Conservation (phyloP, 2,329 filamentous ascomycete genomes). For the Exophiala lecanii-corni region DNA sequence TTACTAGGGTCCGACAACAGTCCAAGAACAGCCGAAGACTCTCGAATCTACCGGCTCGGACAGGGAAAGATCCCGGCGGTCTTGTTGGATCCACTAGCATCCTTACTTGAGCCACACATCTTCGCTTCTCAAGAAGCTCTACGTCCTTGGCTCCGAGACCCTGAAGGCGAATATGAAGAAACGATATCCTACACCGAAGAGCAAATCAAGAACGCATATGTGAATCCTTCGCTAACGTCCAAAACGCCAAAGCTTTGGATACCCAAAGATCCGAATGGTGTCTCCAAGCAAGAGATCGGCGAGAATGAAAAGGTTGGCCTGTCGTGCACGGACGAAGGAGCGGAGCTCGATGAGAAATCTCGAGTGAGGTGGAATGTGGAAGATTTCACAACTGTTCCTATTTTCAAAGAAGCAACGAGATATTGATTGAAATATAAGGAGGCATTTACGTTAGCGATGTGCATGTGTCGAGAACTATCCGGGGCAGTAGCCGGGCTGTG, state of each 20-base stretch:
- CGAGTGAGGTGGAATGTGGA: slow-evolving; percentile 57
- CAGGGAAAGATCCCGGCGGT: slow-evolving; percentile 33
- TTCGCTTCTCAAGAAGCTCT: slow-evolving; percentile 22
- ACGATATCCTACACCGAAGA: slow-evolving; percentile 66
- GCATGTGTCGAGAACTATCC: no score
- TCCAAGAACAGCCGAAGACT: slow-evolving; percentile 4
- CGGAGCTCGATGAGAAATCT: slow-evolving; percentile 64
- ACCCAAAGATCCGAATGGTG: slow-evolving; percentile 66
- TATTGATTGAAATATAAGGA: slow-evolving; percentile 15
- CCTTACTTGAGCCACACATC: slow-evolving; percentile 49
- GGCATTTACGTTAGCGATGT: no score
- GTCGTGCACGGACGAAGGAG: slow-evolving; percentile 74
- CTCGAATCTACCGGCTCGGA: slow-evolving; percentile 12
- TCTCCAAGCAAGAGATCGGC: slow-evolving; percentile 73
- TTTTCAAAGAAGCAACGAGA: slow-evolving; percentile 24
- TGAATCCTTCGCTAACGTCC: slow-evolving; percentile 64
- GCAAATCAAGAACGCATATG: slow-evolving; percentile 63
- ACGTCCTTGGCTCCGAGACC: slow-evolving; percentile 26
- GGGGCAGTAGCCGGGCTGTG: no score
- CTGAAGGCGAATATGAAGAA: slow-evolving; percentile 60
- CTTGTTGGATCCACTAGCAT: slow-evolving; percentile 67
- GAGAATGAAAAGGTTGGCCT: slow-evolving; percentile 68
- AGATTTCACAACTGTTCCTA: slow-evolving; percentile 30
- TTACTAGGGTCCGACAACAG: slow-evolving; percentile 8
- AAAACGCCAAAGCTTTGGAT: slow-evolving; percentile 71